A percentile compares a stretch with the other conserved stretches of the same genome.
phyloP scores from a whole-genome alignment of 192 early-diverging fungal genomes.

The Spizellomyces sp. region DNA sequence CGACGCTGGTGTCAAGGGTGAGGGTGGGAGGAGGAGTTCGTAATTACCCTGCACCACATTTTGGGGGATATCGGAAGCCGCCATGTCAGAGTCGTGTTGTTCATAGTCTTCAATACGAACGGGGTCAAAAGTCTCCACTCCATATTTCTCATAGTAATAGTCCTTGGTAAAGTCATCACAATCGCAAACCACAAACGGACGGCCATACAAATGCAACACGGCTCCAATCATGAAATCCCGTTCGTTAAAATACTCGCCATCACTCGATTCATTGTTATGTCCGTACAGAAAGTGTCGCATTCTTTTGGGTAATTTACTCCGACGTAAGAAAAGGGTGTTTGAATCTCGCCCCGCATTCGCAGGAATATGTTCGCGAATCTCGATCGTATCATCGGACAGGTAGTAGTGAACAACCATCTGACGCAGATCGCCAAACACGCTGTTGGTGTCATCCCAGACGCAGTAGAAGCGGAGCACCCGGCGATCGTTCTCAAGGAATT shows the following conservation, averaged over 20 bases:
- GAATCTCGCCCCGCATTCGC: conserved; percentile 56
- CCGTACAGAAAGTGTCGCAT: conserved; percentile 35
- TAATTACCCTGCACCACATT: conserved; percentile 12
- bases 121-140: conserved; percentile 54
- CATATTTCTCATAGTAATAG: conserved; percentile 58
- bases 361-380: conserved; percentile 59
- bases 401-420: conserved; percentile 68
- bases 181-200: conserved; percentile 63
- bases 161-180: conserved; percentile 63
- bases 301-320: conserved; percentile 53
- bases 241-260: conserved; percentile 51
- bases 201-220: conserved; percentile 58
- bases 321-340: conserved; percentile 57
- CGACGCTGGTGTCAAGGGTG: conserved; percentile 26
- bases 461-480: conserved; percentile 66
- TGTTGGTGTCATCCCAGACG: conserved; percentile 64
- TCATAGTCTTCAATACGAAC: conserved; percentile 53
- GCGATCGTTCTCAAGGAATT: conserved; percentile 66
- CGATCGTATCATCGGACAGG: conserved; percentile 61
- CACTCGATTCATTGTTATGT: conserved; percentile 12
- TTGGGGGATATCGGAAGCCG: conserved; percentile 1
- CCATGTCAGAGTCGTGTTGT: conserved; percentile 2
- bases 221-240: conserved; percentile 59
- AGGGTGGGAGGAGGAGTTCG: conserved; percentile 18
- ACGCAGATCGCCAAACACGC: conserved; percentile 56